Evolutionary conservation across 108 stramenopile genomes (phyloP), one percentile per base, ranked within the genome.

Genomic region (Nannochloropsis salina): DNA sequence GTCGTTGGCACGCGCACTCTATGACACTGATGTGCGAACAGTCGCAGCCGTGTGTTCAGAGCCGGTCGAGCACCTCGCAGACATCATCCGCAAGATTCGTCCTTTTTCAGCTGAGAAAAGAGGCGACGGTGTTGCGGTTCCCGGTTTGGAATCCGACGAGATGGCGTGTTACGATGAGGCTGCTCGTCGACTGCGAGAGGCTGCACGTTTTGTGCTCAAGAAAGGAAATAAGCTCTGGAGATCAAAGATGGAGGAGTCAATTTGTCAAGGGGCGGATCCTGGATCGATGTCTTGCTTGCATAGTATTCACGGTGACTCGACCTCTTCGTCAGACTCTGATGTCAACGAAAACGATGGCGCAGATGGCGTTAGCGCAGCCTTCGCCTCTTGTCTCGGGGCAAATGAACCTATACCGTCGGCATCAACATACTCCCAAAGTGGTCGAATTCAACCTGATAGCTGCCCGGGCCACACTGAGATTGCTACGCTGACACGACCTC

Each of bases 141-240:
- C 20, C 8, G 61, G 61, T 15, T 15, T 74, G n/a, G 8, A 74
- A n/a, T n/a, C 15, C 3, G 61, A 74, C 6, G 61, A 74, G 6
- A 4, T 74, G 61, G 61, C 61, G 61, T 74, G 15, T 74, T 74
- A 74, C 61, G 61, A 74, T n/a, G 61, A 74, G 61, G 61, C 61
- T 15, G 61, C 61, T 15, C 61, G 8, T 74, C 61, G 61, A 2
- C n/a, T 74, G 8, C 61, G 61, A n/a, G 61, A 74, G 15, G 61
- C 8, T n/a, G 61, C 61, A n/a, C 61, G 3, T 15, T 74, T 74
- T 74, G 61, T 74, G 8, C n/a, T 74, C 20, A 6, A 15, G 61
- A 15, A n/a, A n/a, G 61, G n/a, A 8, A n/a, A 74, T 2, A 74
- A 74, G 61, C 1, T 4, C n/a, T 2, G 61, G 15, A 74, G n/a